phyloP scores from a whole-genome alignment of 768 basidiomycete species.

The Russula vinacea region DNA sequence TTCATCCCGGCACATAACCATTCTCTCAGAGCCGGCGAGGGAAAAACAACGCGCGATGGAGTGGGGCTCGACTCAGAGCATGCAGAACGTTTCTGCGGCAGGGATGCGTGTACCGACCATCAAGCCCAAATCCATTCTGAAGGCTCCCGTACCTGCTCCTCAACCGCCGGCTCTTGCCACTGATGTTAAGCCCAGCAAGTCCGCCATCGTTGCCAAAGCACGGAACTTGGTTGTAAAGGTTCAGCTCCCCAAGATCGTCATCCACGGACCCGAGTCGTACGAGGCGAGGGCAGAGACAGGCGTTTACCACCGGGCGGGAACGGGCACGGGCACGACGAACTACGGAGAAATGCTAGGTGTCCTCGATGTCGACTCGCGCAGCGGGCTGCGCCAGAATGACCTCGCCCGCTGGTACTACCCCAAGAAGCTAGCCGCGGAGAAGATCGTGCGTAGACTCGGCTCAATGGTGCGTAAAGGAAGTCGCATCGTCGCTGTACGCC shows the following conservation, averaged over 20 bases:
- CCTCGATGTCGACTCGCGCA: background rate
- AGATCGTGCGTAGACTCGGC: background rate
- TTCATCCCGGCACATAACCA: background rate
- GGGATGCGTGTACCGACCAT: background rate
- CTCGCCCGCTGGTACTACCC: constrained; percentile 14
- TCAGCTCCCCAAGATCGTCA: background rate
- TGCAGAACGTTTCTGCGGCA: background rate
- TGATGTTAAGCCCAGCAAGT: background rate
- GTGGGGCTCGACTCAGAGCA: background rate
- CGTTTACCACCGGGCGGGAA: background rate
- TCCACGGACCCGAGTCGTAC: background rate
- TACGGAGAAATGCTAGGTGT: constrained; percentile 2
- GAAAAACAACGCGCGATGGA: background rate
- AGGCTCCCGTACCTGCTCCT: background rate
- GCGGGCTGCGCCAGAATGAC: constrained; percentile 3
- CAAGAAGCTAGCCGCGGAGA: background rate
- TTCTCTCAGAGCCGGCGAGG: background rate
- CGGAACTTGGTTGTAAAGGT: no score
- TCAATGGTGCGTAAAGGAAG: background rate
- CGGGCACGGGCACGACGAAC: background rate
- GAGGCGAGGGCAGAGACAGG: background rate
- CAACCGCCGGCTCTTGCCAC: background rate
- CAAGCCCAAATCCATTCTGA: background rate
- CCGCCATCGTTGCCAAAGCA: background rate
- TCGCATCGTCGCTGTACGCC: background rate